Conservation (phyloP, 345 rosid genomes). For the Gossypium longicalyx region DNA sequence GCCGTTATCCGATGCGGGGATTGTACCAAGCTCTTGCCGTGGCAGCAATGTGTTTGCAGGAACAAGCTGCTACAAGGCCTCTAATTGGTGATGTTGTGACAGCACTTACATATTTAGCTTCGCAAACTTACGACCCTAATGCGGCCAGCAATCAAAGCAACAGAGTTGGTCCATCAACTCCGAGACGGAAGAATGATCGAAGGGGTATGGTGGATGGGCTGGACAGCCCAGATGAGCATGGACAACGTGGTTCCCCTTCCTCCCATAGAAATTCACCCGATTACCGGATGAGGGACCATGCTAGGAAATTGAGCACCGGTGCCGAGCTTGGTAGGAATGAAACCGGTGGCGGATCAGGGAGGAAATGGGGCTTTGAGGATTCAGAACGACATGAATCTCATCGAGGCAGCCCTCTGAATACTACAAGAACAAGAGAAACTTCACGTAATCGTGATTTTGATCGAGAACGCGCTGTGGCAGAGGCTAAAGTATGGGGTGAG, state of each 20-base stretch:
- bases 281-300: conserved; percentile 58
- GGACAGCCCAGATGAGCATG: conserved; percentile 63
- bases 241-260: conserved; percentile 64
- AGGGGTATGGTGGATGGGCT: conserved; percentile 61
- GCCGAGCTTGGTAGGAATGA: conserved; percentile 57
- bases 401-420: conserved; percentile 66
- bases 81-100: conserved; percentile 93
- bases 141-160: conserved; percentile 50
- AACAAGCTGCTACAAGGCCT: conserved; percentile 95
- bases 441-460: conserved; percentile 80
- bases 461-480: conserved; percentile 95
- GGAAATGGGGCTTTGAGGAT: conserved; percentile 67
- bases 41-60: conserved; percentile 98
- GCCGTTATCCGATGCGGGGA: conserved; percentile 90
- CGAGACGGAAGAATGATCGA: conserved; percentile 59
- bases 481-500: conserved; percentile 98
- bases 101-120: conserved; percentile 90
- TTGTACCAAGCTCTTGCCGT: conserved; percentile 97
- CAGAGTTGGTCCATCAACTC: conserved; percentile 63
- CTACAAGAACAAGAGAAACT: conserved; percentile 59
- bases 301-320: conserved; percentile 48
- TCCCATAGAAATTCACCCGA: conserved; percentile 80
- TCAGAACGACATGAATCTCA: conserved; percentile 64
- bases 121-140: conserved; percentile 76
- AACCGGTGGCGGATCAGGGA: conserved; percentile 69